Conservation (phyloP, 2,329 filamentous ascomycete species). For the Coniochaeta pulveracea region DNA sequence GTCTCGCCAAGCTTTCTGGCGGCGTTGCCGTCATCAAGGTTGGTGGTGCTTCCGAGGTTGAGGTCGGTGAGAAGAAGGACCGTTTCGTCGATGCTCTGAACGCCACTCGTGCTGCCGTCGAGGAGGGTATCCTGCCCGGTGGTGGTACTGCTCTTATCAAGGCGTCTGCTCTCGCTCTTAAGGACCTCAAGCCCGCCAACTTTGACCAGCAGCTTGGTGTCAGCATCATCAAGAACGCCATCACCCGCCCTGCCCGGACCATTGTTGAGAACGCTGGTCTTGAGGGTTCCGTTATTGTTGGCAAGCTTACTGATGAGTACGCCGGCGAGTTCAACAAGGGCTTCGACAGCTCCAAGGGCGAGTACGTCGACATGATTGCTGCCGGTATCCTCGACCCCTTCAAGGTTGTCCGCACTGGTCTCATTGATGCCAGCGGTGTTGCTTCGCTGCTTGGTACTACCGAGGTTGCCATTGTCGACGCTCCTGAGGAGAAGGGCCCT, state of each 20-base stretch:
- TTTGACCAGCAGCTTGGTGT: constrained; percentile 99
- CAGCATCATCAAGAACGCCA: constrained; percentile 94
- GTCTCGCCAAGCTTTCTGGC: constrained; percentile 96
- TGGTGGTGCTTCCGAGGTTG: constrained; percentile 91
- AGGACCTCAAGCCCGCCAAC: constrained; percentile 76
- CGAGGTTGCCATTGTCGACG: constrained; percentile 95
- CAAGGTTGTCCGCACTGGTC: constrained; percentile 96
- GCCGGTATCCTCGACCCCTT: constrained; percentile 97
- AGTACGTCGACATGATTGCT: constrained; percentile 98
- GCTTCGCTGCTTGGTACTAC: constrained; percentile 95
- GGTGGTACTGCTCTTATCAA: constrained; percentile 97
- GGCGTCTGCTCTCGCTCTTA: constrained; percentile 82
- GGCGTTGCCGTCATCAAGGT: constrained; percentile 99
- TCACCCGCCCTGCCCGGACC: constrained; percentile 84
- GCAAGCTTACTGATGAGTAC: constrained; percentile 94
- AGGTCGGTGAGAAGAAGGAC: constrained; percentile 99
- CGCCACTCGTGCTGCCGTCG: constrained; percentile 93
- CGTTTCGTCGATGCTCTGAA: constrained; percentile 97
- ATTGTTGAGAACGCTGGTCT: constrained; percentile 97
- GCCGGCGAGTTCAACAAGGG: constrained; percentile 94
- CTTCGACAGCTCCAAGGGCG: constrained; percentile 90
- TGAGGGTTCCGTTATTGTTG: constrained; percentile 91
- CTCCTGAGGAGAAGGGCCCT: constrained; percentile 79
- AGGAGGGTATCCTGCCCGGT: constrained; percentile 97
- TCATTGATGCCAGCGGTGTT: constrained; percentile 90